Evolutionary conservation across 352 stramenopile genomes (phyloP), one percentile per base, ranked within the genome.

Genomic region (Globisporangium radiosum): DNA sequence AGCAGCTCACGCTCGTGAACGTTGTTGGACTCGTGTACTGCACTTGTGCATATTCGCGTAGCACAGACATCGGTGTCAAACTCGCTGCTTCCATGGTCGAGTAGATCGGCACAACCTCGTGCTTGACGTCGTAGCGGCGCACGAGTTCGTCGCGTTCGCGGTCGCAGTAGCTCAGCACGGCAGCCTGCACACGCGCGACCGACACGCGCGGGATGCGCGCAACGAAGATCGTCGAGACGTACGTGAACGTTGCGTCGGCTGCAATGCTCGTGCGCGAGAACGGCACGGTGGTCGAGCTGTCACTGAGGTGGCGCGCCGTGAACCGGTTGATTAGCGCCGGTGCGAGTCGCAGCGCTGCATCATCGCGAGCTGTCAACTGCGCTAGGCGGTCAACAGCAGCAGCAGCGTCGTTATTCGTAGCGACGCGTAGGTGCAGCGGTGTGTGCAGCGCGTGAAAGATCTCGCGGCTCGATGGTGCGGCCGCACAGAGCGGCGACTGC

Each of bases 261-360:
- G 76, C 78, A 63, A 87, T 71, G 54, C 68, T 82, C 33, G 73
- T 78, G 63, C 82, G 71, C 19, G 71, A 72, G 39, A 81, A 87
- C 19, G 76, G 73, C 49, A 67, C 78, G 38, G 43, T 54, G n/a
- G 57, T 47, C 1, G 71, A 66, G 9, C 60, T 59, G 13, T 62
- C 54, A 42, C 55, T 9, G 54, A 75, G 47, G 68, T 75, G 68
- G 17, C 64, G 45, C 42, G 57, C n/a, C 0, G 69, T 68, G 54
- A 87, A 84, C 11, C 63, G 65, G 33, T 69, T 55, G 40, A 84
- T 66, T 11, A 78, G 54, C 2, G 72, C 63, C 3, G 75, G 75
- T 13, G 64, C 64, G 0, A 70, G 49, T 0, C 63, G 56, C 37
- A 85, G 48, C 5, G 63, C 68, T 9, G 67, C 17, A 11, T 76